phyloP scores from a whole-genome alignment of 1,284 basidiomycete species.

The Apiotrichum gracile region DNA sequence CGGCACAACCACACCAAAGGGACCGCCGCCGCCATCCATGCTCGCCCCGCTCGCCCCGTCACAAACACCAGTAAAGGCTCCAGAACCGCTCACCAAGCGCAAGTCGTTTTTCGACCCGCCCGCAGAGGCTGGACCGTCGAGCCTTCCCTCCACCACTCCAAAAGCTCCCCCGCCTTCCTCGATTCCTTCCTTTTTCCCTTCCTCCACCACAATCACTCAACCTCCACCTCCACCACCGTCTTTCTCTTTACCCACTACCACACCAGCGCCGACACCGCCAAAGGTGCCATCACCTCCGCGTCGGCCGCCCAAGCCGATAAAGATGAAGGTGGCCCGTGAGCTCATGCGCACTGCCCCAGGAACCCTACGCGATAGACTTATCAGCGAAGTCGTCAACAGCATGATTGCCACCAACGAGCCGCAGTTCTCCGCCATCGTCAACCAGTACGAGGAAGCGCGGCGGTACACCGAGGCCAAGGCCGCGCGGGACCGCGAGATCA shows the following conservation, averaged over 20 bases:
- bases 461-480: slow-evolving; percentile 15
- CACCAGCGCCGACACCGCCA: slow-evolving; percentile 1
- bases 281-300: background rate
- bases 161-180: background rate
- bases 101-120: background rate
- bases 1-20: background rate
- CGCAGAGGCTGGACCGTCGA: background rate
- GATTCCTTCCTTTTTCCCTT: slow-evolving; percentile 17
- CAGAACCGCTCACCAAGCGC: background rate
- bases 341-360: slow-evolving; percentile 9
- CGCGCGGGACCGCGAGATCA: slow-evolving; percentile 14
- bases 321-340: slow-evolving; percentile 8
- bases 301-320: slow-evolving; percentile 3
- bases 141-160: background rate
- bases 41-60: background rate
- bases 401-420: slow-evolving; percentile 16
- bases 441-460: slow-evolving; percentile 20
- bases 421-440: slow-evolving; percentile 16
- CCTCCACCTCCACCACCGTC: background rate
- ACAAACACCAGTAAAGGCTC: background rate
- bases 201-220: background rate
- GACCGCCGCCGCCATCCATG: background rate
- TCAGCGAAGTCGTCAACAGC: slow-evolving; percentile 21
- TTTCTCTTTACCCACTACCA: background rate
- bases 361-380: slow-evolving; percentile 18